Evolutionary conservation across 805 yeast species (phyloP), one percentile per base, ranked within the genome.

Genomic region (Ogataea nakhonphanomensis): DNA sequence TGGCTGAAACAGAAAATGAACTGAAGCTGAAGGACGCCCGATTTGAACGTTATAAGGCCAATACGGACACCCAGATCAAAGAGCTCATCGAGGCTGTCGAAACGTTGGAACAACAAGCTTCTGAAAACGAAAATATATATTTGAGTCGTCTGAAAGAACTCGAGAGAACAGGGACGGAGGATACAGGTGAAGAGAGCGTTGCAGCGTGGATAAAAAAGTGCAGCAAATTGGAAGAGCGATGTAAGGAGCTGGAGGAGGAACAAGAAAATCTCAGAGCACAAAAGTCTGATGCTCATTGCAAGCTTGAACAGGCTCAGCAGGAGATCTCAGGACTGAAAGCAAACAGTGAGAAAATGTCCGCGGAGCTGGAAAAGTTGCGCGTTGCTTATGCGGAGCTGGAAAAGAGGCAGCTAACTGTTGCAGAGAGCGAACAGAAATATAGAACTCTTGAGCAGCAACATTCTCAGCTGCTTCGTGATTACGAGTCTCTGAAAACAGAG

Each of bases 51-150:
- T 78, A 71, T 42, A 74, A 71, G 51, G 53, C 51, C 13, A 72
- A 66, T 21, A 70, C 73, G 31, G 83, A 78, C 36, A 51, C 58
- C 11, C 83, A 81, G 32, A 64, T 83, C 22, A 73, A 70, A 33
- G 84, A 81, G 53, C 66, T 83, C 62, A 57, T 81, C 33, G 76
- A 73, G 35, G 78, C 76, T 12, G 68, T 81, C 35, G 81, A 75
- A 43, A 61, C 76, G 31, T 66, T 81, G 56, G 75, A 77, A 31
- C 57, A 62, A 24, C 77, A 78, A 30, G 78, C 78, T 26, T 71
- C 69, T 35, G 83, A 79, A 43, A 76, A 73, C 43, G 82, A 75
- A 44, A 54, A 56, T 14, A 59, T 74, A 25, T 78, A 72, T 50
- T 64, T 69, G 35, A 58, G 61, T n/a, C 74, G 75, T 45, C 59